These are phyloP conservation scores for Aspergillus costaricaensis DNA, from an alignment of 2,329 filamentous ascomycete genomes.

Conservation along the genomic window DNA sequence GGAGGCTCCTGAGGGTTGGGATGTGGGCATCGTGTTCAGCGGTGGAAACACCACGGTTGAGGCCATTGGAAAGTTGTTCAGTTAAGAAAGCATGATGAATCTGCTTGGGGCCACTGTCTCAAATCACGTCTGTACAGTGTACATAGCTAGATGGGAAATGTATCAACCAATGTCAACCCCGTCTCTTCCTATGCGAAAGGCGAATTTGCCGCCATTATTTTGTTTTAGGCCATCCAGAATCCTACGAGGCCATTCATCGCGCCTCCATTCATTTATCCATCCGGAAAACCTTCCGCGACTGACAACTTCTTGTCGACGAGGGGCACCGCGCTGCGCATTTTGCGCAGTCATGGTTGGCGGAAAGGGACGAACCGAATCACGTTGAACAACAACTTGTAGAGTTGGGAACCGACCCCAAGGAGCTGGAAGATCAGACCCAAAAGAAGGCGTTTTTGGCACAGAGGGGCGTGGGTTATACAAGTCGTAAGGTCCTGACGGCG, in stretches of 20 bases:
- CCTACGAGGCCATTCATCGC: slow-evolving; percentile 38
- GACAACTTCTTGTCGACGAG: slow-evolving; percentile 39
- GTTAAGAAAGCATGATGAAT: slow-evolving; percentile 3
- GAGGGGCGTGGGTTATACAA: slow-evolving; percentile 13
- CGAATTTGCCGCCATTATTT: slow-evolving; percentile 33
- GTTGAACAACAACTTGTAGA: slow-evolving; percentile 40
- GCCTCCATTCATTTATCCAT: slow-evolving; percentile 41
- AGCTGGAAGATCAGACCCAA: slow-evolving; percentile 38
- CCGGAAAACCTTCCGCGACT: slow-evolving; percentile 36
- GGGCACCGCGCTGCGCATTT: slow-evolving; percentile 38
- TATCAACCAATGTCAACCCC: slow-evolving; percentile 27
- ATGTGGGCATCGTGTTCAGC: slow-evolving; percentile 62
- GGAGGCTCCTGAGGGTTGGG: slow-evolving; percentile 74
- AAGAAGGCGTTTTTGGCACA: slow-evolving; percentile 26
- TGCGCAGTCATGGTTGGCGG: slow-evolving; percentile 33
- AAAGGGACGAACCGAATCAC: slow-evolving; percentile 40
- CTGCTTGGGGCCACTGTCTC: neutral
- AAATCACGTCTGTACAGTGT: neutral
- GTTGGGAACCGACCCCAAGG: slow-evolving; percentile 44
- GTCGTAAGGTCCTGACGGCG: slow-evolving; percentile 25
- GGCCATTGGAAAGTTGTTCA: slow-evolving; percentile 59
- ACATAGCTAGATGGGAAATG: neutral
- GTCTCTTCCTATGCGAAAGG: slow-evolving; percentile 29
- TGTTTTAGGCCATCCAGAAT: slow-evolving; percentile 31
- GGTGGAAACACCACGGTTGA: slow-evolving; percentile 68